Conservation (phyloP, 768 basidiomycete species). For the Leccinum longicurvipes region DNA sequence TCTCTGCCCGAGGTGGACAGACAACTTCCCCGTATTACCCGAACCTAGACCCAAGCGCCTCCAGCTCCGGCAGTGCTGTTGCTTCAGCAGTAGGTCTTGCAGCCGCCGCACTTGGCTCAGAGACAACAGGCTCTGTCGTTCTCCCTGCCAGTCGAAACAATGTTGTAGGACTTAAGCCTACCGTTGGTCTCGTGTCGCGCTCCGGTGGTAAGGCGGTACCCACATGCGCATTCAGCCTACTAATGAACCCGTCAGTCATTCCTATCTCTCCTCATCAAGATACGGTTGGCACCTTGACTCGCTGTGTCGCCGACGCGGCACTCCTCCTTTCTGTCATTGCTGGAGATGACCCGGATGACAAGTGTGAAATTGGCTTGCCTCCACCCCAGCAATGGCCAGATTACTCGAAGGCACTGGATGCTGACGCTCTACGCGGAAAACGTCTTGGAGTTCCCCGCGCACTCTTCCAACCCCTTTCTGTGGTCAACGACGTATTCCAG, state of each 20-base stretch:
- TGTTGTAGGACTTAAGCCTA: constrained; percentile 43
- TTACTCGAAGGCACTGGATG: constrained; percentile 50
- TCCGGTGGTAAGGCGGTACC: constrained; percentile 32
- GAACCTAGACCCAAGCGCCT: constrained; percentile 38
- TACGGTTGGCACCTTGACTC: constrained; percentile 37
- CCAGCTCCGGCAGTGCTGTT: constrained; percentile 45
- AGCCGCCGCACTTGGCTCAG: constrained; percentile 42
- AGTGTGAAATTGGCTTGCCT: constrained; percentile 34
- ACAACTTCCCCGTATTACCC: constrained; percentile 40
- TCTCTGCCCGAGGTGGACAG: constrained; percentile 47
- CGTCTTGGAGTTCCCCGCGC: constrained; percentile 45
- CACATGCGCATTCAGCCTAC: neutral
- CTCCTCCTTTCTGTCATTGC: constrained; percentile 39
- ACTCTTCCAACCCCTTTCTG: constrained; percentile 22
- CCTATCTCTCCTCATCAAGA: constrained; percentile 43
- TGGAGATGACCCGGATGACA: constrained; percentile 41
- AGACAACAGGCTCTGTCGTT: constrained; percentile 48
- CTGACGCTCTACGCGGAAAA: constrained; percentile 42
- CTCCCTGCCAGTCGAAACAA: constrained; percentile 43
- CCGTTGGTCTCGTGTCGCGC: constrained; percentile 40
- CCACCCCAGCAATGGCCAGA: constrained; percentile 52
- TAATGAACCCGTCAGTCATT: constrained; percentile 35
- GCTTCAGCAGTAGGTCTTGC: constrained; percentile 43
- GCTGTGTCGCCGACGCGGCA: constrained; percentile 38
- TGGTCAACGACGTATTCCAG: constrained; percentile 36